phyloP scores from a whole-genome alignment of 768 basidiomycete genomes.

The Saitozyma podzolica region DNA sequence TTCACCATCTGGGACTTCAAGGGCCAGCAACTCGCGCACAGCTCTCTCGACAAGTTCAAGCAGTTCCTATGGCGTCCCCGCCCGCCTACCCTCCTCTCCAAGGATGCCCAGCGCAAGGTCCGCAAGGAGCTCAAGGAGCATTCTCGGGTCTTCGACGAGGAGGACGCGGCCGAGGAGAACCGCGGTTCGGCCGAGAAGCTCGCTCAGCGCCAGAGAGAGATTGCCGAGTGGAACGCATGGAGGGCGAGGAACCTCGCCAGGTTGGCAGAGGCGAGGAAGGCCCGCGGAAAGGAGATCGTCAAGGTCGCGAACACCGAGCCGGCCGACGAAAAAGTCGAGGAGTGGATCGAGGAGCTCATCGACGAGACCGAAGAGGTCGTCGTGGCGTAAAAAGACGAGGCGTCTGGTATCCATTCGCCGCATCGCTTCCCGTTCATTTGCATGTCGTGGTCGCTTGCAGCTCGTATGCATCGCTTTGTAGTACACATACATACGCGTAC shows the following conservation, averaged over 20 bases:
- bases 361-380: constrained; percentile 83
- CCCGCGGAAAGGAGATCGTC: constrained; percentile 52
- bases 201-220: constrained; percentile 81
- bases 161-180: constrained; percentile 92
- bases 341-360: constrained; percentile 89
- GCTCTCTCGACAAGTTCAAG: constrained; percentile 91
- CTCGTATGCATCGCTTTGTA: neutral
- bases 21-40: constrained; percentile 82
- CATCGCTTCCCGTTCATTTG: constrained; percentile 1
- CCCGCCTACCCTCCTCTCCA: constrained; percentile 79
- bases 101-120: constrained; percentile 82
- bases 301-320: constrained; percentile 56
- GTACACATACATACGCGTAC: neutral
- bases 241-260: constrained; percentile 69
- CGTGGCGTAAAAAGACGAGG: constrained; percentile 15
- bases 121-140: constrained; percentile 88
- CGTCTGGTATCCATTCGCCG: neutral
- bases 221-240: constrained; percentile 99
- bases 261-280: constrained; percentile 60
- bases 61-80: constrained; percentile 98
- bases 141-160: constrained; percentile 89
- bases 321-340: constrained; percentile 85
- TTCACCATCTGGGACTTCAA: constrained; percentile 97
- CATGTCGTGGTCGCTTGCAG: neutral
- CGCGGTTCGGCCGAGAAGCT: constrained; percentile 91